Conservation (phyloP, 2,329 filamentous ascomycete genomes). For the Pseudocercospora cruenta region DNA sequence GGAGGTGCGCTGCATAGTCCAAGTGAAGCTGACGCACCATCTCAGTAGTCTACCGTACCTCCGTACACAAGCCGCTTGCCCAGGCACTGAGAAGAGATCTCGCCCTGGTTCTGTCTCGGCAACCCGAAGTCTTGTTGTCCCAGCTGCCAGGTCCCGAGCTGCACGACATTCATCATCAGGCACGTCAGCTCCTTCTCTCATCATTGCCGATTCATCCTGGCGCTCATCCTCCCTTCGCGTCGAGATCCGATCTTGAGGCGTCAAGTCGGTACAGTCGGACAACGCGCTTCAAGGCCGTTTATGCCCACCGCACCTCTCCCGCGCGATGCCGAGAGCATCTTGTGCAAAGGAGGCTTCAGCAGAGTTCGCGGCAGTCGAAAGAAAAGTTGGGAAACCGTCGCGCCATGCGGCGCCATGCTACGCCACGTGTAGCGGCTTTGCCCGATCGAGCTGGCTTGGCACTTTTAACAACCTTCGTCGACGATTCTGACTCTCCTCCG, state of each 20-base stretch:
- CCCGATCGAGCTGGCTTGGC: background rate
- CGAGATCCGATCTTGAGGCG: background rate
- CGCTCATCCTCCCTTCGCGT: background rate
- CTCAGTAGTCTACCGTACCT: background rate
- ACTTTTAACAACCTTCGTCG: background rate
- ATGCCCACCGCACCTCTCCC: background rate
- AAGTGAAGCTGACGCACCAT: background rate
- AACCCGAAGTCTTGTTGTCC: background rate
- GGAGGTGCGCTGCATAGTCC: background rate
- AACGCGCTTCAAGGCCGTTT: too few species aligned
- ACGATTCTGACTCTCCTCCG: background rate
- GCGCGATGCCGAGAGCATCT: background rate
- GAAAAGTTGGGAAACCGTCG: background rate
- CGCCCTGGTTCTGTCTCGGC: background rate
- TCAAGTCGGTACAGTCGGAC: too few species aligned
- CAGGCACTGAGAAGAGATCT: background rate
- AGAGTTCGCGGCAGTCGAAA: background rate
- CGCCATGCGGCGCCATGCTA: too few species aligned
- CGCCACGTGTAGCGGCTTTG: background rate
- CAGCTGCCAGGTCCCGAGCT: background rate
- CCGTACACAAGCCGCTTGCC: background rate
- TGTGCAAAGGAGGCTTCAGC: background rate
- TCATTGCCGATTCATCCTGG: background rate
- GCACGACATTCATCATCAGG: background rate
- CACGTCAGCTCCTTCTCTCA: background rate